Percentiles rank a stretch among this genome's conserved stretches.
phyloP scores from a whole-genome alignment of 176 grass and related monocot genomes.

The Typha latifolia region DNA sequence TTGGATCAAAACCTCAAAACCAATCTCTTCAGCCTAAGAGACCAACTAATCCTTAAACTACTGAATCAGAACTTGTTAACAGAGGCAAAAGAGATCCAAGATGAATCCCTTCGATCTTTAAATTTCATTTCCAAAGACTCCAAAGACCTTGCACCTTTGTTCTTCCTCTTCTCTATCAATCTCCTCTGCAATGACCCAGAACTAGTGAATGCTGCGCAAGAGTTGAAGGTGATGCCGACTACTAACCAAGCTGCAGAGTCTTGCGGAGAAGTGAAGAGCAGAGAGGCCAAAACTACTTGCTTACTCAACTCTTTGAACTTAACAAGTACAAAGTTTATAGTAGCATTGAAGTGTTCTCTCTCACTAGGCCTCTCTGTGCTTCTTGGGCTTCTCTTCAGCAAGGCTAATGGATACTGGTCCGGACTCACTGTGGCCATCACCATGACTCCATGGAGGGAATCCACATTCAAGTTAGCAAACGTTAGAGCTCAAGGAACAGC shows the following conservation, averaged over 20 bases:
- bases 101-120: not conserved
- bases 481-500: conserved; percentile 55
- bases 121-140: conserved; percentile 1
- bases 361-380: conserved; percentile 59
- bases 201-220: not conserved
- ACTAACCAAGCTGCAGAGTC: conserved; percentile 14
- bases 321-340: conserved; percentile 18
- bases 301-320: conserved; percentile 5
- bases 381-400: conserved; percentile 61
- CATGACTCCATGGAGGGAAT: conserved; percentile 36
- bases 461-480: conserved; percentile 43
- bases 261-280: conserved; percentile 11
- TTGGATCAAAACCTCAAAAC: conserved; percentile 4
- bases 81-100: not conserved
- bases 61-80: conserved; percentile 8
- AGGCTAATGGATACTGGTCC: conserved; percentile 68
- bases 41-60: conserved; percentile 48
- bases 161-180: conserved; percentile 60
- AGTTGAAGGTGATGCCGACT: conserved; percentile 24
- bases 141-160: conserved; percentile 29
- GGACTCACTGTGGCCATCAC: conserved; percentile 77
- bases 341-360: conserved; percentile 45
- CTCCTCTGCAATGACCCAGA: conserved; percentile 28
- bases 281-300: not conserved
- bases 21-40: conserved; percentile 28